These are phyloP conservation scores for Perkinsus olseni DNA, from an alignment of 169 alveolate genomes.

Conservation along the genomic window DNA sequence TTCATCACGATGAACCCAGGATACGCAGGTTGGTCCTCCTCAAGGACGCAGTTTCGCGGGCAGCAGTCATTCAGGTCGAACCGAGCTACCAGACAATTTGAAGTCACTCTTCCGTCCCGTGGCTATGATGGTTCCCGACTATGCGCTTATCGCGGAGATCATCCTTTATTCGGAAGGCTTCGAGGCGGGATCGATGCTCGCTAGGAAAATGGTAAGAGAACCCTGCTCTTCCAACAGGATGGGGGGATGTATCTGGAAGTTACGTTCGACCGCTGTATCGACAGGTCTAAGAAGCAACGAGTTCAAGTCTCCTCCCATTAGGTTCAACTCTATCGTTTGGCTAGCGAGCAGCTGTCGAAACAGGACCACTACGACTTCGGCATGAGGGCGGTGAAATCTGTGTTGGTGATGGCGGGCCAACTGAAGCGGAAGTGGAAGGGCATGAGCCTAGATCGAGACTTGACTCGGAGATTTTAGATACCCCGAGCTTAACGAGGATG, in stretches of 20 bases:
- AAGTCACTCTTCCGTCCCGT: conserved; percentile 90
- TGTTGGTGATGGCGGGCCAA: conserved; percentile 88
- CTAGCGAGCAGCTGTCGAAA: conserved; percentile 69
- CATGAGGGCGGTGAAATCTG: conserved; percentile 90
- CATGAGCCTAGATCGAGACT: background rate
- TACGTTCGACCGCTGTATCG: too few relatives aligned
- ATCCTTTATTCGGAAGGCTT: conserved; percentile 79
- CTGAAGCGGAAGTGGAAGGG: conserved; percentile 64
- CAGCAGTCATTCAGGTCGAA: conserved; percentile 81
- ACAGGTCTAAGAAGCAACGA: too few relatives aligned
- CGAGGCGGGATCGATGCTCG: conserved; percentile 61
- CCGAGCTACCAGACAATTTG: conserved; percentile 92
- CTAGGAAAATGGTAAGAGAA: conserved; percentile 57
- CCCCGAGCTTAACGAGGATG: conserved; percentile 74
- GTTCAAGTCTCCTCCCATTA: too few relatives aligned
- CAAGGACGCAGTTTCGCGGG: background rate
- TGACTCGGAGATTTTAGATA: conserved; percentile 37
- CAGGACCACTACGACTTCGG: conserved; percentile 96
- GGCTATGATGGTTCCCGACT: conserved; percentile 96
- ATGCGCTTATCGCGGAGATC: conserved; percentile 84
- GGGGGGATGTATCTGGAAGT: too few relatives aligned
- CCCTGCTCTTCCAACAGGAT: too few relatives aligned
- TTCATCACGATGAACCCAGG: conserved; percentile 96
- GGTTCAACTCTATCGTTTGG: conserved; percentile 55
- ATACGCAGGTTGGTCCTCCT: conserved; percentile 50